Evolutionary conservation across 768 basidiomycete genomes (phyloP), one percentile per base, ranked within the genome.

Genomic region (Amanita rimosa): DNA sequence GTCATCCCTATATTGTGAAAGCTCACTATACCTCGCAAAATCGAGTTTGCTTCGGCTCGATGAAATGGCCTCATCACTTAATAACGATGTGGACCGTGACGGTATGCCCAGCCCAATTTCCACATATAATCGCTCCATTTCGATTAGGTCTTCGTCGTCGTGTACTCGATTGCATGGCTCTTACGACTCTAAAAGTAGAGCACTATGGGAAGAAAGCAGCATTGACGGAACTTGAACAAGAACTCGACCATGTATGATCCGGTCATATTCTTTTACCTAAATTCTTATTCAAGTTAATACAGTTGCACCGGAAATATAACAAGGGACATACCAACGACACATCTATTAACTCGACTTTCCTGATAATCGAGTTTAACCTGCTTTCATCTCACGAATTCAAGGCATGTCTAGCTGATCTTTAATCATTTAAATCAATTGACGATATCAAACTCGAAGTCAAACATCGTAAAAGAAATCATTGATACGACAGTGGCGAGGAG

Each of bases 81-180:
- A 33, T n/a, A 33, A 31, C 8, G 16, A 56, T 38, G 52, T 54
- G 17, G 52, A 61, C 26, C 38, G 54, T 16, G 36, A 55, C 13
- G 49, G 58, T 57, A 44, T 35, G 34, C 52, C 52, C 57, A 40
- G 35, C 33, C 51, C 21, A 17, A 50, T 11, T 39, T n/a, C 16
- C 36, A 19, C 36, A n/a, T 8, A 22, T n/a, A 13, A 36, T 31
- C 40, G 43, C 43, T 41, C 34, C 33, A 39, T 52, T 9, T 42
- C 52, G 26, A 3, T 14, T 49, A 74, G 73, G 44, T 21, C 60
- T 71, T 46, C 68, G 73, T 19, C 60, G 59, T 39, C 71, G 71
- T 57, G 54, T 63, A 3, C 68, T 75, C 41, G 63, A 69, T 48
- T 57, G 70, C 16, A 62, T 75, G 55, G 61, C 68, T 16, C 44